Base-by-base conservation (phyloP, 768 basidiomycete species). In the Termitomyces sp. region DNA sequence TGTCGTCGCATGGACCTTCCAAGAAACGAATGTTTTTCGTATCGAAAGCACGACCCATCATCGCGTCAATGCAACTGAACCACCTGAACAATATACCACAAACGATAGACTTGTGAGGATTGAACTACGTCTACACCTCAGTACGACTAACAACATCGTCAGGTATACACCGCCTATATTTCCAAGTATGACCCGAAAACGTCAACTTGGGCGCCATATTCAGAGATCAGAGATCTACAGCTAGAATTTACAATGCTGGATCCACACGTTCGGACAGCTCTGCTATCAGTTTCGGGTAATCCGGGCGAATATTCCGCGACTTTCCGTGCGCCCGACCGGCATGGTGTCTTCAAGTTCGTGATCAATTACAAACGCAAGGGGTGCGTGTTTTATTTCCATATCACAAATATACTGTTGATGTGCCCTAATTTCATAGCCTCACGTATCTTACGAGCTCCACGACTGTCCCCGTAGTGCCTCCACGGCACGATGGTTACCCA, bases 241-340 rank as follows among this genome's bases (percentile, higher is more conserved):
- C 78, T 98, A 50, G 95, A 96, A 64, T 98, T 98, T 68, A 96
- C 94, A 21, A 99, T 99, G 97, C 84, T 99, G 41, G 97, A 99
- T 70, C 97, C 97, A 1, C 94, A 97, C 70, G 75, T 98, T 58
- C 91, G 97, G 37, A 92, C 86, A 14, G 73, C 87, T 7, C 78
- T 99, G 10, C 75, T 70, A 11, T 78, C 87, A 11, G 81, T 84
- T 9, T 53, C 73, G 4, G 80, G 79, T 0, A 61, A 72, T 26
- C 81, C 86, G 3, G 87, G 88, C 23, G 76, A 80, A 62, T 98
- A 94, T 74, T 79, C 83, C 14, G 82, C 85, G n/a, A 82, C 82
- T 14, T 96, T 99, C 85, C 85, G 84, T 42, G 87, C 85, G 1
- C 97, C 97, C 7, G 96, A 98, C 71, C 79, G 95, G 53, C 97